Conservation (phyloP, 345 rosid species). For the Eutrema japonicum region DNA sequence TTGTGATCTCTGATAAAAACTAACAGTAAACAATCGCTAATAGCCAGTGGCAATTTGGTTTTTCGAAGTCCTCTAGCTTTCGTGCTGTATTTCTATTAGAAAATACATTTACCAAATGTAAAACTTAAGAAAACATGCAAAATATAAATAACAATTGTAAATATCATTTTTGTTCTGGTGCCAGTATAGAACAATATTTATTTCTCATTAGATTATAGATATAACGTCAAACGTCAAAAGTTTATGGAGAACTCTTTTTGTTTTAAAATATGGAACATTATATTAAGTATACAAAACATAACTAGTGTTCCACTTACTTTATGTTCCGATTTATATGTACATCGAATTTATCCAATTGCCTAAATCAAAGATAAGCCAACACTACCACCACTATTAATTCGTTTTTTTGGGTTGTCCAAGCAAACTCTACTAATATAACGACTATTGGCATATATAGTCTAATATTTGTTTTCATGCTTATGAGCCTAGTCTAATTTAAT, state of each 20-base stretch:
- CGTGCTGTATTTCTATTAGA: neutral
- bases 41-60: too few relatives aligned
- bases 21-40: too few relatives aligned
- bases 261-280: neutral
- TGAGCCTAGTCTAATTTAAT: neutral
- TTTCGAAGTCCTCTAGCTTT: neutral
- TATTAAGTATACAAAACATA: neutral
- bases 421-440: conserved; percentile 2
- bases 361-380: conserved; percentile 6
- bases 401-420: neutral
- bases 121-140: neutral
- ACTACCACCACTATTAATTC: neutral
- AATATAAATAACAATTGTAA: neutral
- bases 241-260: neutral
- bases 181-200: neutral
- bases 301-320: conserved; percentile 1
- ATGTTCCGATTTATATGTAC: conserved; percentile 3
- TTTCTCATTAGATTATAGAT: neutral
- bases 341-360: neutral
- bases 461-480: neutral
- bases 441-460: neutral
- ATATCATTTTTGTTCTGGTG: neutral
- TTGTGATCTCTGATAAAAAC: too few relatives aligned
- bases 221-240: neutral
- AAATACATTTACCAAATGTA: neutral